Percentiles rank a stretch among this genome's conserved stretches.
phyloP scores from a whole-genome alignment of 805 yeast genomes.

The Nakazawaea anatomiae region DNA sequence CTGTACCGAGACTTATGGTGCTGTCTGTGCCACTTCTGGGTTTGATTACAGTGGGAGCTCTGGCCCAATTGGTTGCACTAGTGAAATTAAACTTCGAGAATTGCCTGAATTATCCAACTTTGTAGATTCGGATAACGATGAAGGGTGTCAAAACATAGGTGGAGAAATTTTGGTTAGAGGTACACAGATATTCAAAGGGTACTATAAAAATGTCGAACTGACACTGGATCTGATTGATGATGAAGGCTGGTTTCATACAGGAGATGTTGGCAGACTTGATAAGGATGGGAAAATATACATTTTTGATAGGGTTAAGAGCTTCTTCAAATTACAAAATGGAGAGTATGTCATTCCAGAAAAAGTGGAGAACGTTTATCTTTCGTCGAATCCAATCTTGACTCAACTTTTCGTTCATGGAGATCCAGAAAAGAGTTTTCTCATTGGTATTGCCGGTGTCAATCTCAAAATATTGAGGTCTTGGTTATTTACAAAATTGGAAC shows the following conservation, averaged over 20 bases:
- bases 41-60: conserved; percentile 47
- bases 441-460: conserved; percentile 61
- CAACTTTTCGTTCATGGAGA: conserved; percentile 66
- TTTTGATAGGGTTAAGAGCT: conserved; percentile 61
- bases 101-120: conserved; percentile 39
- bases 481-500: conserved; percentile 12
- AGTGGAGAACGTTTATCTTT: conserved; percentile 45
- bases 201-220: conserved; percentile 43
- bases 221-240: conserved; percentile 36
- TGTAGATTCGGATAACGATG: conserved; percentile 29
- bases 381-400: conserved; percentile 38
- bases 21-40: conserved; percentile 30
- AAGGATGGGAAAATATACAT: conserved; percentile 31
- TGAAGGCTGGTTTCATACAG: conserved; percentile 55
- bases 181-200: conserved; percentile 46
- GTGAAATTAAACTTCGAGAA: conserved; percentile 53
- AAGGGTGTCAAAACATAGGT: conserved; percentile 45
- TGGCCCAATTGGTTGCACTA: conserved; percentile 51
- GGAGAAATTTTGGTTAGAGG: conserved; percentile 59
- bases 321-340: conserved; percentile 41
- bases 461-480: conserved; percentile 33
- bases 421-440: conserved; percentile 47
- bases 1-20: conserved; percentile 60
- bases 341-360: conserved; percentile 40
- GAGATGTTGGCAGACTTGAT: conserved; percentile 43